Evolutionary conservation across 768 basidiomycete genomes (phyloP).

Genomic region (Candolleomyces efflorescens): DNA sequence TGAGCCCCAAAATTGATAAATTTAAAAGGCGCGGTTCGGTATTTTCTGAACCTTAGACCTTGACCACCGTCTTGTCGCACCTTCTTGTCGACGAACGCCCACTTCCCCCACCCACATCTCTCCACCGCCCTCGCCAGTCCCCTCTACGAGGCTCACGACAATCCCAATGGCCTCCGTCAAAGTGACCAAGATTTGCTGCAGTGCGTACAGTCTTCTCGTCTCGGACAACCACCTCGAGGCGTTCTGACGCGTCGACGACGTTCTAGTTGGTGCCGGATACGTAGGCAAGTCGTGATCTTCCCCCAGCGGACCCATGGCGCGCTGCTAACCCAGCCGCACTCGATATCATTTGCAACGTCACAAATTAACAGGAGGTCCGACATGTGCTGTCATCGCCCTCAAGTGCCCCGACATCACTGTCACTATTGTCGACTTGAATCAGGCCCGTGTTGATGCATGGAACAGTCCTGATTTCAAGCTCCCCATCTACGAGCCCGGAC

Average conservation of each 20-base stretch:
- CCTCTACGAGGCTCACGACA: too few relatives aligned
- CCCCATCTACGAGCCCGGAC: conserved; percentile 97
- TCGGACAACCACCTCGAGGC: neutral
- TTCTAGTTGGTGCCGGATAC: conserved; percentile 82
- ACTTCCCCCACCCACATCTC: neutral
- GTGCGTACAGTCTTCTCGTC: conserved; percentile 41
- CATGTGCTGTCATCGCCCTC: conserved; percentile 90
- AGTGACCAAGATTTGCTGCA: conserved; percentile 85
- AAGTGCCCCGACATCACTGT: conserved; percentile 92
- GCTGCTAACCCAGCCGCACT: neutral
- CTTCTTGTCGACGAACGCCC: conserved; percentile 1
- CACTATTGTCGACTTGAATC: conserved; percentile 97
- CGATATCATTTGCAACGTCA: neutral
- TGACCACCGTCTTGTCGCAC: conserved; percentile 7
- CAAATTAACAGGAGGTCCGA: conserved; percentile 71
- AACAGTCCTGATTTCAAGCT: conserved; percentile 80
- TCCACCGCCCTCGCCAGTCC: neutral
- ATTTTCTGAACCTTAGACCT: conserved; percentile 3
- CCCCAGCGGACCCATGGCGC: neutral
- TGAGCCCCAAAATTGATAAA: neutral
- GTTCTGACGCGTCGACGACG: conserved; percentile 7
- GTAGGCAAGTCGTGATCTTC: conserved; percentile 59
- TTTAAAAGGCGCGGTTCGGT: neutral
- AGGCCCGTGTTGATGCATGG: conserved; percentile 94
- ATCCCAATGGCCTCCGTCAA: conserved; percentile 48